Evolutionary conservation across 2,329 filamentous ascomycete genomes (phyloP), one percentile per base, ranked within the genome.

Genomic region (Pyricularia sp.): DNA sequence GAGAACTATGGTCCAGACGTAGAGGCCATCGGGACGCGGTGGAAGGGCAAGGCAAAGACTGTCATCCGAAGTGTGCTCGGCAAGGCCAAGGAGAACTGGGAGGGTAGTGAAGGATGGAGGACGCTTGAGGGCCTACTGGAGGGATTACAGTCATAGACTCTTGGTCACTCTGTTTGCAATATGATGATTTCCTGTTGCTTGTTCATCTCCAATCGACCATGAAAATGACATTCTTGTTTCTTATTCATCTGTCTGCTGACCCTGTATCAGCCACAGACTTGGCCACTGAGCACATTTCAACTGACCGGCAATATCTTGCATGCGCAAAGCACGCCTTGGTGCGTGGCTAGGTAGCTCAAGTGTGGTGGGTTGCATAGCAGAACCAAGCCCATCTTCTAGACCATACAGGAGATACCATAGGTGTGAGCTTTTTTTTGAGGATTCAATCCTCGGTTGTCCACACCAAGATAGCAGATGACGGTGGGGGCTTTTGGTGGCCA

Each of bases 11-110:
- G 90, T 0, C 78, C 80, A 0, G 81, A 84, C 68, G 81, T 86
- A 24, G 85, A 87, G 67, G 72, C 85, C 33, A 86, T 97, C 2
- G 91, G 90, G 2, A 83, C 82, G 66, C 88, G 87, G 71, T 99
- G 94, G 94, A 89, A 85, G 74, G 90, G 90, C 68, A 97, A 96
- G 82, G 90, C 91, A 0, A 82, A 91, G 70, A 96, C 86, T 73
- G 93, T 93, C 12, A 81, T 96, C 2, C 81, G 92, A 64, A 91
- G 90, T 63, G 88, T 97, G 7, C 82, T 96, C 81, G 89, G 91
- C 0, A 89, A 89, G 72, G 93, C 84, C 0, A 93, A 85, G 77
- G 89, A 91, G 71, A 82, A 76, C 13, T 97, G 93, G 91, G 92
- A 96, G 76, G 91, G 84, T 12, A 89, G 81, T 33, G 78, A 81